Evolutionary conservation across 2,329 filamentous ascomycete species (phyloP).

Genomic region (Westerdykella ornata): DNA sequence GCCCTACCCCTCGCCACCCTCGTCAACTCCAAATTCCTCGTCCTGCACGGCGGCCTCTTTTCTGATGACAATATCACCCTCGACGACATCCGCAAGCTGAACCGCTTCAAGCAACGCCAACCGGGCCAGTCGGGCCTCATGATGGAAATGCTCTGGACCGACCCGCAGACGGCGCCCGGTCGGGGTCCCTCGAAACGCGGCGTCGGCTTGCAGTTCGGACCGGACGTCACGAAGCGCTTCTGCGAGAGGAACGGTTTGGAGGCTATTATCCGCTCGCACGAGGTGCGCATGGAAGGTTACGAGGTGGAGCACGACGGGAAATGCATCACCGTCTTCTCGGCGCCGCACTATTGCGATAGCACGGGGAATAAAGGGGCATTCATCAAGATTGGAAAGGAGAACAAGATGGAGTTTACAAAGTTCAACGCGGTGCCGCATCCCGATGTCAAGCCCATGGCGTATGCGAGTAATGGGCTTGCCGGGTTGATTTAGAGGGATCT

Average conservation of each 20-base stretch:
- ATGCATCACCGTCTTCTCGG: constrained; percentile 98
- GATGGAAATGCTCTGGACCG: constrained; percentile 99
- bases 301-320: constrained; percentile 93
- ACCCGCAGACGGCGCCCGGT: constrained; percentile 79
- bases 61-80: constrained; percentile 89
- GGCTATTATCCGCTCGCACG: constrained; percentile 92
- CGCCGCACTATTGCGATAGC: constrained; percentile 93
- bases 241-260: constrained; percentile 93
- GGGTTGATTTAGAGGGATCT: constrained; percentile 55
- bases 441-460: constrained; percentile 88
- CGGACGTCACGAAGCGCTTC: constrained; percentile 92
- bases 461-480: constrained; percentile 75
- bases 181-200: constrained; percentile 93
- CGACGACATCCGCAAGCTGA: constrained; percentile 87
- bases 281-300: constrained; percentile 98
- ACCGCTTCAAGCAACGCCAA: constrained; percentile 84
- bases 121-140: constrained; percentile 90
- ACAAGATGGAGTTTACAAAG: constrained; percentile 85
- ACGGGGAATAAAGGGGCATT: constrained; percentile 98
- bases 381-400: constrained; percentile 89
- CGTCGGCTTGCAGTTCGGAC: constrained; percentile 93
- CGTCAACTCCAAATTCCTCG: constrained; percentile 83
- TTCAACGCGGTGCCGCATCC: constrained; percentile 97
- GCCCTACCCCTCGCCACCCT: constrained; percentile 86
- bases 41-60: constrained; percentile 91